Evolutionary conservation across 169 alveolate species (phyloP), one percentile per base, ranked within the genome.

Genomic region (Plasmodium ovale): DNA sequence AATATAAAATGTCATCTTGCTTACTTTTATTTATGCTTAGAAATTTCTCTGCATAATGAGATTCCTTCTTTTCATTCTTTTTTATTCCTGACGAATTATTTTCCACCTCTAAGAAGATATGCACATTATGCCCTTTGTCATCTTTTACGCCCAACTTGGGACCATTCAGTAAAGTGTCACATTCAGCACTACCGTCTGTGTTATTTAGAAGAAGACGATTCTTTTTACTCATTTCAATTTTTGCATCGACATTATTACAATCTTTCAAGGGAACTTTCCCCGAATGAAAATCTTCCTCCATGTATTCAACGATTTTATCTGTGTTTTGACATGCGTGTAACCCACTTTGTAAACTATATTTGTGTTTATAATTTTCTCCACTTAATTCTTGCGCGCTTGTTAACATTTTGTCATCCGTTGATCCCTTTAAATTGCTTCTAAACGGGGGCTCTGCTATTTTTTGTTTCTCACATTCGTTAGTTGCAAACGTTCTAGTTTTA

Each of bases 341-440:
- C 27, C 73, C 73, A n/a, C 2, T 37, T 64, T 64, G 73, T 25
- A 31, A 33, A 33, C 39, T 64, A 21, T 33, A 31, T 47, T 64
- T 69, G 62, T 69, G 16, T 39, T 44, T 6, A 54, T 35, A 29
- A 23, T 72, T 56, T 35, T 72, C 70, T 19, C 16, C 59, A 21
- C 58, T 72, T 54, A 58, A 39, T 31, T 54, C 87, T 72, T 72
- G 53, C 59, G 33, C 16, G 37, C 56, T 56, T 3, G 37, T 72
- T 72, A 56, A 53, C 53, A 33, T 54, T 49, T 72, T 60, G 23
- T 33, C 19, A 42, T 69, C 47, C 16, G 4, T 33, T 39, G 47
- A 69, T 33, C 47, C 31, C 23, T 33, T 69, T 56, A 47, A 69
- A 42, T 69, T 29, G 47, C 19, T 69, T 23, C 73, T 64, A 64